Percentiles rank a stretch among this genome's conserved stretches.
phyloP scores from a whole-genome alignment of 345 rosid species.

The Hirschfeldia incana region DNA sequence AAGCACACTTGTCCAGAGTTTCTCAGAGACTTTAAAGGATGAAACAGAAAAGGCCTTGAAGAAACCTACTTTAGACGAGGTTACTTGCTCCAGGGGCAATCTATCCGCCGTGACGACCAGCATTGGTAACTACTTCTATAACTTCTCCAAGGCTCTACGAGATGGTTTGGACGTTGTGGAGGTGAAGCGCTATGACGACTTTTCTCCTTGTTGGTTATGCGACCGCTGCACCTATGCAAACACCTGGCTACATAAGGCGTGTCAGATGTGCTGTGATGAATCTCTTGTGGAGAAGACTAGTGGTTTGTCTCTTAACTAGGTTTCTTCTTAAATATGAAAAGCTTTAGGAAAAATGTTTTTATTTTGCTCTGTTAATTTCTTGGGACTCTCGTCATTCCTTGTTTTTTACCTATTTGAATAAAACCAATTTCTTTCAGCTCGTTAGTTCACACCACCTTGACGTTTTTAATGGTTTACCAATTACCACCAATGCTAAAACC shows the following conservation, averaged over 20 bases:
- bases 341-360: too few relatives aligned
- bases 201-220: slow-evolving; percentile 11
- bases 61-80: not conserved
- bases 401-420: not conserved
- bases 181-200: slow-evolving; percentile 15
- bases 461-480: slow-evolving; percentile 22
- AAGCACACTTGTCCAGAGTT: not conserved
- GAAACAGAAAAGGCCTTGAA: not conserved
- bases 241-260: not conserved
- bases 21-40: not conserved
- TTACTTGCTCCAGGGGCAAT: not conserved
- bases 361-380: not conserved
- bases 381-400: not conserved
- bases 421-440: slow-evolving; percentile 17
- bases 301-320: not conserved
- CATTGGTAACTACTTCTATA: slow-evolving; percentile 27
- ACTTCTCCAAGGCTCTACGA: slow-evolving; percentile 16
- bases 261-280: slow-evolving; percentile 27
- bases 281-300: not conserved
- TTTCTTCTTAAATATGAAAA: not conserved
- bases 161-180: slow-evolving; percentile 22
- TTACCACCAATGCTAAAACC: slow-evolving; percentile 44
- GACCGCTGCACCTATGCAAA: slow-evolving; percentile 30
- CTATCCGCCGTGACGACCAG: not conserved
- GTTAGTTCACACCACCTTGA: slow-evolving; percentile 42